Base-by-base conservation (phyloP, 2,329 filamentous ascomycete genomes). In the Pseudodiploospora longispora region DNA sequence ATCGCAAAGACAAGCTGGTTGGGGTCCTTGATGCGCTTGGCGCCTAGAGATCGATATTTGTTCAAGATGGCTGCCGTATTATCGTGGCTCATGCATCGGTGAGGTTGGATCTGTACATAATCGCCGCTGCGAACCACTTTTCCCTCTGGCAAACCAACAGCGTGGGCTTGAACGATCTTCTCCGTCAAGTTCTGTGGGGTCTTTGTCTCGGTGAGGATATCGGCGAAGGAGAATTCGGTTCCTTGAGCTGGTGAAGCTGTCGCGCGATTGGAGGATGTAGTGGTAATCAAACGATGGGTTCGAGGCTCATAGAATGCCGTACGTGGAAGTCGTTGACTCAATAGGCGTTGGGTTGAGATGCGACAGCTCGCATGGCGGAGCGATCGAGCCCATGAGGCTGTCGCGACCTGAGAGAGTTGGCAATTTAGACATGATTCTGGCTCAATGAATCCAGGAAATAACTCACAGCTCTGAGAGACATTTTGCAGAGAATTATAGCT, bases 141-240 rank as follows among this genome's bases (percentile, higher is more conserved):
- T 48, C 81, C 87, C 9, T 78, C 63, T 2, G 86, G 66, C 1
- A 95, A 75, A 7, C 82, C 87, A n/a, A 89, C 74, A 1, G 87
- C 76, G 64, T 95, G 83, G 10, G 75, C 68, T 62, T 96, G 90
- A 0, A 95, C 83, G 47, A 96, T 95, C 72, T 95, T 95, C 63
- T 96, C 90, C 3, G 87, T 93, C 42, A 95, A 66, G 4, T 87
- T 95, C 65, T 95, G 89, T 0, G 86, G 77, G 29, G 38, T 40
- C 12, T 19, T 32, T 9, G 30, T 33, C 30, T 40, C 38, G 19
- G 36, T 38, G n/a, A 27, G 30, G 38, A 34, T 38, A 10, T 38
- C 36, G 36, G 19, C 36, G 38, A 40, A 40, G 30, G 38, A 40
- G 38, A 32, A 32, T 30, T 31, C 38, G 30, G 30, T 28, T 27